Base-by-base conservation (phyloP, 1,284 basidiomycete genomes). In the Cystobasidium sp. region DNA sequence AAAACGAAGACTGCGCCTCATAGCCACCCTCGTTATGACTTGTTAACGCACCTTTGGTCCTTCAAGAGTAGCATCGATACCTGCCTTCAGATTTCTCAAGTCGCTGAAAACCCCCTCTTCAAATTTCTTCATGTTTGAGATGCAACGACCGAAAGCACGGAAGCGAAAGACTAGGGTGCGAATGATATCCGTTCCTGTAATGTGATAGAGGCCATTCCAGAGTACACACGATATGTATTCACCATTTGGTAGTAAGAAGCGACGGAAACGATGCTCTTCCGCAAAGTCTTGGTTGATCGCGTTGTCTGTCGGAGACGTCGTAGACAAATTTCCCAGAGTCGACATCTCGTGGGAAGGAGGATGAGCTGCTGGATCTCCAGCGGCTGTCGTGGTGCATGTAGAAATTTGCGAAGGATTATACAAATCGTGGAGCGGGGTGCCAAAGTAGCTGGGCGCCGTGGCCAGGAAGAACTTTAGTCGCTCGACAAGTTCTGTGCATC, bases 81-180 rank as follows among this genome's bases (percentile, higher is more conserved):
- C 94, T 0, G 93, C 93, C 83, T 95, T 96, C 76, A 96, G 85
- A 81, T 96, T 96, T 37, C 93, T 84, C 74, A 96, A 85, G 83
- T 96, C 93, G 69, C 89, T 91, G 81, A 96, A 96, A 43, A 96
- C 89, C 65, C 93, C 93, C 83, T 95, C 93, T 82, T 95, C 93
- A 78, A 94, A 94, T 82, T 94, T 94, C 83, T 93, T 92, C 87
- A 91, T 90, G 80, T 92, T 92, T 73, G 86, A 84, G 44, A 92
- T 90, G 1, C 90, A 90, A 44, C 83, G 76, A 41, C 82, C 91
- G 80, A 95, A 95, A 12, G 92, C 92, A 83, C 93, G 91, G 82
- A 94, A 93, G 22, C 93, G 88, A 82, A 94, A 95, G 16, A 92
- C 89, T 58, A 96, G 85, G 3, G 92, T 91, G 76, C 93, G 87